These are phyloP conservation scores for Fusarium nematophilum DNA, from an alignment of 2,329 filamentous ascomycete genomes.

Conservation along the genomic window DNA sequence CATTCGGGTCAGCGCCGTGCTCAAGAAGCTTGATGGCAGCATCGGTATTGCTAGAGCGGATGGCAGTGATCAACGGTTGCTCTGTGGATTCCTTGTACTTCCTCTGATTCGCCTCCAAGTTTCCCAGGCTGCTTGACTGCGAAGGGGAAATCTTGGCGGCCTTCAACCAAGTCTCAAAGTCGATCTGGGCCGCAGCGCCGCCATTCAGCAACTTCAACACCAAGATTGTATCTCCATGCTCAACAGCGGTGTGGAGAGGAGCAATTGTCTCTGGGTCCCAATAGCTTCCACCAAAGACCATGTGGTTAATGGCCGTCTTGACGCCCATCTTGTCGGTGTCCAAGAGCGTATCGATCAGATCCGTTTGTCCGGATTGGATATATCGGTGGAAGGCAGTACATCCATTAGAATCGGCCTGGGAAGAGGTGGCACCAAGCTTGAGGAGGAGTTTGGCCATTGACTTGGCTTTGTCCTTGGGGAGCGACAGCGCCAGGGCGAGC, in stretches of 20 bases:
- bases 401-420: constrained; percentile 75
- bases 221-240: constrained; percentile 61
- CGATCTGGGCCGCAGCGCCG: constrained; percentile 70
- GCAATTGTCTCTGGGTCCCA: constrained; percentile 54
- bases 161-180: constrained; percentile 74
- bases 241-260: constrained; percentile 70
- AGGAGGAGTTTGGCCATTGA: constrained; percentile 74
- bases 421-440: constrained; percentile 75
- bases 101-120: constrained; percentile 60
- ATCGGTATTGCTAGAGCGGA: constrained; percentile 53
- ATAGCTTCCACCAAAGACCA: constrained; percentile 56
- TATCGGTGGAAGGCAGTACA: constrained; percentile 75
- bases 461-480: constrained; percentile 72
- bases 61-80: constrained; percentile 76
- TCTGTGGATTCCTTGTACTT: constrained; percentile 60
- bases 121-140: constrained; percentile 47
- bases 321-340: constrained; percentile 70
- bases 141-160: constrained; percentile 60
- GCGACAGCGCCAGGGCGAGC: constrained; percentile 72
- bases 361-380: constrained; percentile 61
- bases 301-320: constrained; percentile 74
- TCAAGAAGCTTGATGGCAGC: constrained; percentile 70
- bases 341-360: constrained; percentile 61
- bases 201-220: constrained; percentile 70
- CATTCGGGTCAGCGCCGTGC: constrained; percentile 73